Evolutionary conservation across 1,284 basidiomycete genomes (phyloP), one percentile per base, ranked within the genome.

Genomic region (Kalmanozyma brasiliensis): DNA sequence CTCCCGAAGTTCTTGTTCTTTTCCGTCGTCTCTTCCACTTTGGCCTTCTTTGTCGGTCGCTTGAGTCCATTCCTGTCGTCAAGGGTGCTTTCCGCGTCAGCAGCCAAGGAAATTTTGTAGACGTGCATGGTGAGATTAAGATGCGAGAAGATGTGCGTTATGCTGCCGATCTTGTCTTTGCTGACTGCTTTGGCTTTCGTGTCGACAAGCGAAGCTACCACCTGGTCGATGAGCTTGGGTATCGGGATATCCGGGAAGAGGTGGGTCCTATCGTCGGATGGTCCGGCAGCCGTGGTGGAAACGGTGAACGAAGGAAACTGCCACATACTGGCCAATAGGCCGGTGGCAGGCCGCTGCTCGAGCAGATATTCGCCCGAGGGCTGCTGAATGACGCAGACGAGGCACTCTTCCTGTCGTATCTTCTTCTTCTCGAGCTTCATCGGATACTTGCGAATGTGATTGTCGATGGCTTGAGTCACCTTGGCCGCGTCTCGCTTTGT

Each of bases 91-190:
- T 9, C 14, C 2, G 36, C 14, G 17, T 23, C 30, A 8, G 13
- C 17, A 14, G 47, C 4, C 5, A 57, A 16, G 1, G 16, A 19
- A 11, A 61, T 19, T 13, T 52, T 38, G 62, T 89, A 87, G 33
- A 90, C 86, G 71, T 91, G 88, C 83, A 95, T 96, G 9, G 90
- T 93, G 84, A 95, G 92, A 75, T 86, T 88, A 78, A 96, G 91
- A 81, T 98, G 94, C 2, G 90, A 92, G 83, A 96, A 97, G 49
- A 93, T 85, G 78, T 96, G 94, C 1, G 89, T 72, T 30, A 95
- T 88, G 45, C 62, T 40, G 19, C 64, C 76, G 52, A 80, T 56
- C 13, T 49, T 49, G 23, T 56, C 40, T 32, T 43, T 36, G 14
- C 38, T 44, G 8, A n/a, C 24, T 10, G 19, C 16, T n/a, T n/a